Evolutionary conservation across 2,329 filamentous ascomycete species (phyloP), one percentile per base, ranked within the genome.

Genomic region (Arthrobotrys musiformis): DNA sequence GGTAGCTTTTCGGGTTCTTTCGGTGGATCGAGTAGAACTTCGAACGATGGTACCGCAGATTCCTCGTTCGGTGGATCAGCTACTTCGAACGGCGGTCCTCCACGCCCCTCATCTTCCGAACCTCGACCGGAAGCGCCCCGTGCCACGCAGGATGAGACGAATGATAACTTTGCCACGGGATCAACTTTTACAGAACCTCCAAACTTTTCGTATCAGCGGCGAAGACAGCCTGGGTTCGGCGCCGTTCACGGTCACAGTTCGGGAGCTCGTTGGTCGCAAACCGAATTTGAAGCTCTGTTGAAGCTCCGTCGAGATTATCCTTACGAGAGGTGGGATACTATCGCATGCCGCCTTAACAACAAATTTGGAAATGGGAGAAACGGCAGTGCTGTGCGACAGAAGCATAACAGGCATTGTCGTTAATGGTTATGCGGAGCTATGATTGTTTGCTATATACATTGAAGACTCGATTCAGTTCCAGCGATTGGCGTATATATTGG

Each of bases 331-430:
- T 70, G 64, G 64, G 58, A 60, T 37, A 22, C 5, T 15, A 70
- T 66, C 5, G 64, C 63, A 1, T 33, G 15, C 22, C 44, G 26
- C 4, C 46, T 76, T 0, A 76, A 76, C 40, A 35, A 35, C 11
- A 24, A 33, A 9, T 76, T 58, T 22, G 40, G 40, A 24, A 69
- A 46, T 11, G 63, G 58, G 4, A 69, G 72, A 40, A 69, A 63
- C 37, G 63, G 40, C 4, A 66, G 50, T 15, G 72, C 72, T 13
- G 58, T 50, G 9, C 33, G 58, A 15, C 2, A 9, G 17, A 76
- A 76, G 37, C 24, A 69, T 44, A 44, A 22, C 11, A 69, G 48
- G 33, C 28, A 26, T 37, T 15, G 13, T 15, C 26, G 11, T 8
- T 66, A 22, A 44, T 8, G 5, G 13, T 15, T 40, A 42, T 58